Conservation (phyloP, 306 rosid species). For the Adenanthera pavonina region DNA sequence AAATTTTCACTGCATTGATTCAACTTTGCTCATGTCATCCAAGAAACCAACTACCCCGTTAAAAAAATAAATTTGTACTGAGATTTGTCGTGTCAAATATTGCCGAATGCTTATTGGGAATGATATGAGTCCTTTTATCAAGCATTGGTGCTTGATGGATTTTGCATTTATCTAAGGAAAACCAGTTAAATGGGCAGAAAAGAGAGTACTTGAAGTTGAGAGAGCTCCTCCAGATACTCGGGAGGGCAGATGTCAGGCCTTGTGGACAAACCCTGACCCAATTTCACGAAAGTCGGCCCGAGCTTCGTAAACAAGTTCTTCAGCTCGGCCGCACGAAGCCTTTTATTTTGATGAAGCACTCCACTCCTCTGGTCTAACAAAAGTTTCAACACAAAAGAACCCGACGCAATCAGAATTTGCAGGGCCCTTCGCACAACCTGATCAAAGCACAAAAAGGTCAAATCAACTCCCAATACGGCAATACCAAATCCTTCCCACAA, state of each 20-base stretch:
- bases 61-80: background rate
- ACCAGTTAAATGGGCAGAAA: constrained; percentile 25
- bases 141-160: background rate
- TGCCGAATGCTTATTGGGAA: background rate
- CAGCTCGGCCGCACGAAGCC: constrained; percentile 77
- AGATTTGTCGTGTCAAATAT: background rate
- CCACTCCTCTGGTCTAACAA: constrained; percentile 72
- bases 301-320: constrained; percentile 63
- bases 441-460: background rate
- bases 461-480: constrained; percentile 12
- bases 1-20: constrained; percentile 9
- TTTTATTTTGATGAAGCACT: constrained; percentile 59
- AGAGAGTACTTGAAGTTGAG: constrained; percentile 76
- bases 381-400: constrained; percentile 65
- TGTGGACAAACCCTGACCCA: constrained; percentile 94
- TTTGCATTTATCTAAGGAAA: constrained; percentile 16
- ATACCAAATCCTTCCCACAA: constrained; percentile 20
- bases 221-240: constrained; percentile 87
- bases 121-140: background rate
- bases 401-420: constrained; percentile 61
- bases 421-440: constrained; percentile 78
- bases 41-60: constrained; percentile 7
- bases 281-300: constrained; percentile 97
- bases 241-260: constrained; percentile 93
- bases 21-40: constrained; percentile 9